These are phyloP conservation scores for Trichoderma guizhouense DNA, from an alignment of 2,329 filamentous ascomycete species.

Conservation along the genomic window DNA sequence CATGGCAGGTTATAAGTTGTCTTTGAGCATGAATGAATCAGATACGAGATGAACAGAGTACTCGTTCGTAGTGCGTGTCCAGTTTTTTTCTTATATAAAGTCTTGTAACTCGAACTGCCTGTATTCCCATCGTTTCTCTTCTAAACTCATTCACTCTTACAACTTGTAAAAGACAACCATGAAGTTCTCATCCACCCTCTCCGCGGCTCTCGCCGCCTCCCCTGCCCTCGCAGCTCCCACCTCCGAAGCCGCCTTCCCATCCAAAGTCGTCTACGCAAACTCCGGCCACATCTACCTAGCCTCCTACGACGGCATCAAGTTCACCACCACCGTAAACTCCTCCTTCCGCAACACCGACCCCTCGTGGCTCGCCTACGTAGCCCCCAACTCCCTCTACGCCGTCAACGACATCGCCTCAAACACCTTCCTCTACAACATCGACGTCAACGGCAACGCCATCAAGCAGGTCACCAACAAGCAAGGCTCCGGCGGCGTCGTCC, in stretches of 20 bases:
- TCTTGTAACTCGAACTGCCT: background rate
- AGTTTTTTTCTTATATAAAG: background rate
- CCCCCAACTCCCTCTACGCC: conserved; percentile 41
- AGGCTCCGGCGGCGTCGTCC: conserved; percentile 44
- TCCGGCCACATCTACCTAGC: conserved; percentile 40
- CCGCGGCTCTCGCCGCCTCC: background rate
- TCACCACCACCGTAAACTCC: conserved; percentile 36
- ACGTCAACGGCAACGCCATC: conserved; percentile 30
- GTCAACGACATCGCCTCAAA: conserved; percentile 45
- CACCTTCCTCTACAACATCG: conserved; percentile 40
- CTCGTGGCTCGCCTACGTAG: conserved; percentile 46
- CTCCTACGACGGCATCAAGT: conserved; percentile 40
- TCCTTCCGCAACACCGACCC: conserved; percentile 35
- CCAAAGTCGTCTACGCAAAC: conserved; percentile 38
- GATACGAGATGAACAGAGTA: background rate
- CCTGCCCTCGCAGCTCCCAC: background rate
- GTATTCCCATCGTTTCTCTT: background rate
- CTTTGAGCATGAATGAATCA: background rate
- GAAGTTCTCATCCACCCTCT: conserved; percentile 6
- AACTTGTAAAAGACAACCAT: background rate
- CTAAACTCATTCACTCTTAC: background rate
- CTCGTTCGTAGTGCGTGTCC: no score
- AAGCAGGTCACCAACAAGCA: conserved; percentile 26
- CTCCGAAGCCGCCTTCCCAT: background rate
- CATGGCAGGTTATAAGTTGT: background rate